phyloP scores from a whole-genome alignment of 768 basidiomycete genomes.

The Asterophora parasitica region DNA sequence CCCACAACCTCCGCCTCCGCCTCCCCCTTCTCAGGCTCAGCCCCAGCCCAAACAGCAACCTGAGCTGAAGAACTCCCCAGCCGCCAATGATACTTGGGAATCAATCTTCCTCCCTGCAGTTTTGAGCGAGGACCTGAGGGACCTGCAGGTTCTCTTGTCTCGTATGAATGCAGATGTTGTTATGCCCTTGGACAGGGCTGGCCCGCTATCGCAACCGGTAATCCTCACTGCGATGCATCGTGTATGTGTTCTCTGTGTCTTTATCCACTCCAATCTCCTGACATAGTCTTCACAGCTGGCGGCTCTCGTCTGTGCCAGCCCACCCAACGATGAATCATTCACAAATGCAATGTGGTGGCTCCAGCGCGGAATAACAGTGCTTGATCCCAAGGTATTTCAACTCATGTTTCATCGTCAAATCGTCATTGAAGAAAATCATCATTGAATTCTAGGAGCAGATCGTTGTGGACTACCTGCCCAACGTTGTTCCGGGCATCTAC shows the following conservation, averaged over 20 bases:
- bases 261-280: not conserved
- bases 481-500: conserved; percentile 78
- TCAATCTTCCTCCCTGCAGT: conserved; percentile 75
- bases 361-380: conserved; percentile 63
- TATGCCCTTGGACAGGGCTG: conserved; percentile 68
- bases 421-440: not conserved
- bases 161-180: conserved; percentile 75
- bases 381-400: conserved; percentile 60
- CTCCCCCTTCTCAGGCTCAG: conserved; percentile 39
- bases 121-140: conserved; percentile 66
- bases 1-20: conserved; percentile 44
- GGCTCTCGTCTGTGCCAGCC: conserved; percentile 66
- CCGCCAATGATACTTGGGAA: conserved; percentile 49
- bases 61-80: conserved; percentile 9
- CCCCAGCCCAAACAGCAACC: conserved; percentile 8
- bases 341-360: conserved; percentile 86
- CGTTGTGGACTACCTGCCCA: conserved; percentile 76
- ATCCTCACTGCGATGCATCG: conserved; percentile 79
- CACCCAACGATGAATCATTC: conserved; percentile 76
- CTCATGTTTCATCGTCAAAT: not conserved
- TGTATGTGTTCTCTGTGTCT: conserved; percentile 38
- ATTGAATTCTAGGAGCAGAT: conserved; percentile 56
- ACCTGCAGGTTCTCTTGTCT: conserved; percentile 68
- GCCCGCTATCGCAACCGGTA: conserved; percentile 79
- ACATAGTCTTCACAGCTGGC: conserved; percentile 48